A percentile compares a stretch with the other conserved stretches of the same genome.
phyloP scores from a whole-genome alignment of 78 protist species.

The Blattamonas nauphoetae region DNA sequence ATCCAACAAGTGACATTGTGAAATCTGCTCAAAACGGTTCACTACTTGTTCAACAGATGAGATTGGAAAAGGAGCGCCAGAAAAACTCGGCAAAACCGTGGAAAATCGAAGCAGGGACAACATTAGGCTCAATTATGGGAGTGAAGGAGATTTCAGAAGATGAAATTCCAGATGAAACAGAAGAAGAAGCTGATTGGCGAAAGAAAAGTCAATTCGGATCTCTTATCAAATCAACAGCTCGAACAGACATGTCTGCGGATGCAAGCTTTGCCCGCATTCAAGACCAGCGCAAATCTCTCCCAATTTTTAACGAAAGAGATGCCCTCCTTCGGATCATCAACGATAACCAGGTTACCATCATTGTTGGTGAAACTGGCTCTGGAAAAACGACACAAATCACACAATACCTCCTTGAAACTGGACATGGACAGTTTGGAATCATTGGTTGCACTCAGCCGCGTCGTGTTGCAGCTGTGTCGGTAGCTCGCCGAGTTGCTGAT shows the following conservation, averaged over 20 bases:
- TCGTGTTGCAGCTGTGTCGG: constrained; percentile 92
- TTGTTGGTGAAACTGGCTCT: constrained; percentile 94
- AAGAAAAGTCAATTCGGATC: not conserved
- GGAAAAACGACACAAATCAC: constrained; percentile 94
- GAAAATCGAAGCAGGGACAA: constrained; percentile 8
- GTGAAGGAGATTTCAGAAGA: not conserved
- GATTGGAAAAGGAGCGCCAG: constrained; percentile 2
- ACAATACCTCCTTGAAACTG: constrained; percentile 78
- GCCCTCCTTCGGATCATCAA: constrained; percentile 67
- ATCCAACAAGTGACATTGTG: not conserved
- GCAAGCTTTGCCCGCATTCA: constrained; percentile 57
- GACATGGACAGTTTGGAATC: not conserved
- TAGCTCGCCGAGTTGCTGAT: constrained; percentile 86
- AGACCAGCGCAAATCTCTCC: constrained; percentile 85
- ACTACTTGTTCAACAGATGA: not conserved
- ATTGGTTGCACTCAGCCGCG: constrained; percentile 95
- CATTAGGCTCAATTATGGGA: not conserved
- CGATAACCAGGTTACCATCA: constrained; percentile 53
- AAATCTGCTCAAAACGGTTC: constrained; percentile 18
- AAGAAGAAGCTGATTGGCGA: not conserved
- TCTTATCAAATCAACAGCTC: not conserved
- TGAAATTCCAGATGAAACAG: not conserved
- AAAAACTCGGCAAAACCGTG: constrained; percentile 1
- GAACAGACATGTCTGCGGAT: constrained; percentile 56
- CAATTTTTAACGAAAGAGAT: constrained; percentile 59